These are phyloP conservation scores for Amaranthus hypochondriacus DNA, from an alignment of 148 eudicot genomes.

Conservation along the genomic window DNA sequence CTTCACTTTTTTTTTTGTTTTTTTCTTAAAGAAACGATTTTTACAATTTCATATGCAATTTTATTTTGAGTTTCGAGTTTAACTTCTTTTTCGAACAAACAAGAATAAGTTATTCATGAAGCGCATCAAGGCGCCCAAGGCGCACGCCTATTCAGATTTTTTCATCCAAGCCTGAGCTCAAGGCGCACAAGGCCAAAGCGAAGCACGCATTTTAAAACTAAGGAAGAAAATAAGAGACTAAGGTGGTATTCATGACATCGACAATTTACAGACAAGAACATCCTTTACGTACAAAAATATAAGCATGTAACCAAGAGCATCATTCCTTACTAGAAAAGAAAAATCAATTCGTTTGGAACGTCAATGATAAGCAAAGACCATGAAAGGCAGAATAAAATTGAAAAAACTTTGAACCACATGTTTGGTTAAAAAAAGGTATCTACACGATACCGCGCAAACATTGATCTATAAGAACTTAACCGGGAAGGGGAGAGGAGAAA, in stretches of 20 bases:
- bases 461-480: constrained; percentile 9
- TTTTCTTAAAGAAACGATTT: no score
- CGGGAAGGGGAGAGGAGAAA: not conserved
- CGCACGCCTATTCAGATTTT: no score
- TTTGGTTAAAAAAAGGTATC: constrained; percentile 3
- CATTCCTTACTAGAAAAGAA: not conserved
- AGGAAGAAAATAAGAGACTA: not conserved
- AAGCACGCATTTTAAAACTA: no score
- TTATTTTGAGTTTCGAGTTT: no score
- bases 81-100: no score
- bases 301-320: not conserved
- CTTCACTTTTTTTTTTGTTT: no score
- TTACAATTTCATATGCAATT: no score
- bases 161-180: no score
- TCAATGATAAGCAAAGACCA: not conserved
- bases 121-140: no score
- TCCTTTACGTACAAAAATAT: no score
- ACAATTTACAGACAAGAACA: not conserved
- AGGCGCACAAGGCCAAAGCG: no score
- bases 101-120: no score
- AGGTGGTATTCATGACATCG: not conserved
- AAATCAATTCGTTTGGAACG: not conserved
- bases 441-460: constrained; percentile 17
- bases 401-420: not conserved
- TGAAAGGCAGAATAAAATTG: not conserved